Base-by-base conservation (phyloP, 345 rosid species). In the Hibiscus mutabilis region DNA sequence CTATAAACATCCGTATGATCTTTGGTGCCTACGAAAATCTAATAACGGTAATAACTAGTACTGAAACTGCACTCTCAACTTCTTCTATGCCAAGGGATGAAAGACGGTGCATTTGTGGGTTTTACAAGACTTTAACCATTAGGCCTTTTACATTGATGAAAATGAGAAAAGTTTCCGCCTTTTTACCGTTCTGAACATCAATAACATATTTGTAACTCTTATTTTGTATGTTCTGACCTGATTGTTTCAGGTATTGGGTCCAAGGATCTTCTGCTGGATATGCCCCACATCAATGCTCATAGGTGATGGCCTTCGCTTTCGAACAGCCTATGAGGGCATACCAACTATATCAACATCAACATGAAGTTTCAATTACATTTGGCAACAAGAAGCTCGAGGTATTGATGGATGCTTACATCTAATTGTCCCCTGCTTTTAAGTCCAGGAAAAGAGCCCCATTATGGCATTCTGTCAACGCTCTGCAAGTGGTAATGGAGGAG, bases 1-100 rank as follows among this genome's bases (percentile, higher is more conserved):
- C 62, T 90, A 87, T 73, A 87, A 84, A 84, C 97, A 92, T 85
- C 98, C 95, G 77, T 92, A 92, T 77, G 88, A 90, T 81, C 79
- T 87, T 87, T 2, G 89, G 95, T 71, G 74, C 82, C 71, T 89
- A 60, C 68, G 93, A 85, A 49, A 92, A 92, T 85, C 81, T 92
- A 57, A 84, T 83, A 68, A 75, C 73, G 67, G 98, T 92, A 81
- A 85, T 71, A 51, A 47, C 22, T 27, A 16, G 70, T 66, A 66
- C 15, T n/a, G 24, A 47, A 58, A 21, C 31, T 27, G 16, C 57
- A 68, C 59, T 55, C 42, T 57, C 33, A 33, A 31, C 69, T 63
- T 67, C 70, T 62, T 35, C 73, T 65, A 71, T 19, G 33, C 12
- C 19, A 44, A 60, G 24, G 29, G 18, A 69, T 53, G 14, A 42